phyloP scores from a whole-genome alignment of 2,329 filamentous ascomycete species.

The Colletotrichum spinosum region DNA sequence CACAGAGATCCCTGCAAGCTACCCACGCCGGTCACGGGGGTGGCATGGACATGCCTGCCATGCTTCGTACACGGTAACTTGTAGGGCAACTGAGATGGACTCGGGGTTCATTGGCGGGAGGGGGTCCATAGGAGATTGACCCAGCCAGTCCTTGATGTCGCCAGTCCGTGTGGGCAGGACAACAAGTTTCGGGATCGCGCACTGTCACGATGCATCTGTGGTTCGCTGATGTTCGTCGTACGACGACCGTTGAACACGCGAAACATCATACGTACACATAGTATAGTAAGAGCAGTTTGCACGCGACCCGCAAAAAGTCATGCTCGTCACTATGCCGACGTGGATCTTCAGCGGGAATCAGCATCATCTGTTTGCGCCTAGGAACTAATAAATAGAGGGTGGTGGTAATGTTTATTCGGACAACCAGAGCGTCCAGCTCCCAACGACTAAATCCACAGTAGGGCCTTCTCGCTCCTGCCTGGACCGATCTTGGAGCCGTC shows the following conservation, averaged over 20 bases:
- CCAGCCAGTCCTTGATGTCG: constrained; percentile 3
- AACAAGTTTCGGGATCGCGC: background rate
- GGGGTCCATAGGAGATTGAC: constrained; percentile 4
- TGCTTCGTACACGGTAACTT: too few species aligned
- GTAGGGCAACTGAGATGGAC: constrained; percentile 22
- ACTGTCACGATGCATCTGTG: background rate
- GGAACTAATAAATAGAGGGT: too few species aligned
- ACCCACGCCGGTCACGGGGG: constrained; percentile 17
- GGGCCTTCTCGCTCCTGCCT: too few species aligned
- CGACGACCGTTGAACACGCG: constrained; percentile 6
- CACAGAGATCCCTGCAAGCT: constrained; percentile 27
- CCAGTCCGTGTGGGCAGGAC: constrained; percentile 12
- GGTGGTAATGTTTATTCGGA: too few species aligned
- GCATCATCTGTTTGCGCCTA: too few species aligned
- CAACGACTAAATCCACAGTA: too few species aligned
- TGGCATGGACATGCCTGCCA: constrained; percentile 29
- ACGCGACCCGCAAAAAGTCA: constrained; percentile 2
- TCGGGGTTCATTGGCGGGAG: background rate
- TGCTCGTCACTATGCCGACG: too few species aligned
- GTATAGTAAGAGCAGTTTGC: constrained; percentile 3
- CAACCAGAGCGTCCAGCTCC: too few species aligned
- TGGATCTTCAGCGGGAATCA: too few species aligned
- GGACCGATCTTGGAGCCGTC: too few species aligned
- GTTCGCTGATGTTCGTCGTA: constrained; percentile 8
- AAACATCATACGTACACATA: background rate